Conservation (phyloP, 805 yeast species). For the Spathaspora passalidarum region DNA sequence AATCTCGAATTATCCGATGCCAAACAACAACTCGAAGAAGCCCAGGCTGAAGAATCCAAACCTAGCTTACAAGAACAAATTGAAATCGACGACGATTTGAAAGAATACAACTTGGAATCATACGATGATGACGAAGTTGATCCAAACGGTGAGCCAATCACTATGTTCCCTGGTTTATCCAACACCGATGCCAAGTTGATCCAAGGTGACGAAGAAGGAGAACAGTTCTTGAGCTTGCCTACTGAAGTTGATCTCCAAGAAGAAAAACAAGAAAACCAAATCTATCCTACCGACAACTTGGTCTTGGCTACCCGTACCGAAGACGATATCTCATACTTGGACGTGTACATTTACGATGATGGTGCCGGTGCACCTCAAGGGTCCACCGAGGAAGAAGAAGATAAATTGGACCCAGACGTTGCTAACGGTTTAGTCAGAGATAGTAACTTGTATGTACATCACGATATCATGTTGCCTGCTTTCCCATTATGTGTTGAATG, state of each 20-base stretch:
- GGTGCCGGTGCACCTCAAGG: conserved; percentile 81
- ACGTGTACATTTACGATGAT: conserved; percentile 92
- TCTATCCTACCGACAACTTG: conserved; percentile 86
- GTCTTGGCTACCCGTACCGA: conserved; percentile 92
- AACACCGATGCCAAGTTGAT: conserved; percentile 57
- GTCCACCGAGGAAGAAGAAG: conserved; percentile 64
- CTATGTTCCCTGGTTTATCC: conserved; percentile 71
- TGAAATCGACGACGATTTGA: conserved; percentile 78
- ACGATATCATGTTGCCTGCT: conserved; percentile 94
- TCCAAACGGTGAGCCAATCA: conserved; percentile 55
- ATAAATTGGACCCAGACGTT: conserved; percentile 66
- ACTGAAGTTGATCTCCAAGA: conserved; percentile 63
- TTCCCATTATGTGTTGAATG: conserved; percentile 97
- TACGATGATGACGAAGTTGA: conserved; percentile 69
- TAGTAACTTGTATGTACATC: conserved; percentile 84
- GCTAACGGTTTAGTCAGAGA: conserved; percentile 72
- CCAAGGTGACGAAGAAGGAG: conserved; percentile 38
- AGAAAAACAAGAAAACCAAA: conserved; percentile 80
- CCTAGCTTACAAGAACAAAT: conserved; percentile 47
- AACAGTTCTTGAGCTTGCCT: conserved; percentile 63
- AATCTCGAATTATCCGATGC: conserved; percentile 79
- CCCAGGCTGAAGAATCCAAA: conserved; percentile 29
- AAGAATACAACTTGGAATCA: conserved; percentile 82
- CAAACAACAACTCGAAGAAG: conserved; percentile 55
- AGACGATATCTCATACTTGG: conserved; percentile 88